Evolutionary conservation across 257 asterid species (phyloP), one percentile per base, ranked within the genome.

Genomic region (Fraxinus pennsylvanica): DNA sequence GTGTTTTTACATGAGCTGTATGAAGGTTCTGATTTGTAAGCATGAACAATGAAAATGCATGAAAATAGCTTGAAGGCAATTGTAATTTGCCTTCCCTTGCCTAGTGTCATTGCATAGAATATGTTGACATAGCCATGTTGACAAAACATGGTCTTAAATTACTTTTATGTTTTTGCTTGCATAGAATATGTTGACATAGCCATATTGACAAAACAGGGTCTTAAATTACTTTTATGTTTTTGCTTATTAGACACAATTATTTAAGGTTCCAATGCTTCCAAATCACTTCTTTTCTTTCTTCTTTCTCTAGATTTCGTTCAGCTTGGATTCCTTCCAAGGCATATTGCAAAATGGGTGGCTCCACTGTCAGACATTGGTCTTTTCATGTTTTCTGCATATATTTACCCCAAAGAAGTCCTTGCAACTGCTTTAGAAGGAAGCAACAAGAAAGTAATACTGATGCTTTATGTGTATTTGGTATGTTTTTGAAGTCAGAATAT

Each of bases 361-460:
- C 92, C 94, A 79, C 90, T 92, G n/a, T 84, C 94, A 25, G 97
- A 92, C 84, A 80, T 36, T 65, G 96, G 92, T 77, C 83, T 87
- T 74, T 90, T 94, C 79, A 84, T 92, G 68, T 94, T 94, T 86
- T 91, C 98, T 76, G 98, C 96, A 35, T 90, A 85, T 84, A 88
- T 94, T 79, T 77, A 82, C 77, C 92, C 96, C 41, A 87, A 85
- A 79, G 97, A 94, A 82, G 92, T 90, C 85, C 98, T 92, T 81
- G 82, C 79, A 81, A 86, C 96, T 85, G 97, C 94, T 86, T 83
- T 91, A 75, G 97, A 90, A 87, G 96, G 97, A 88, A 92, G 85
- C 85, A 74, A 68, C 82, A 88, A 76, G 88, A 92, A 87, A 90
- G 89, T 88, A 50, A 82, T 85, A 79, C 80, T 92, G 82, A 84